A percentile compares a stretch with the other conserved stretches of the same genome.
phyloP scores from a whole-genome alignment of 371 early-diverging fungal species.

The Lichtheimia corymbifera region DNA sequence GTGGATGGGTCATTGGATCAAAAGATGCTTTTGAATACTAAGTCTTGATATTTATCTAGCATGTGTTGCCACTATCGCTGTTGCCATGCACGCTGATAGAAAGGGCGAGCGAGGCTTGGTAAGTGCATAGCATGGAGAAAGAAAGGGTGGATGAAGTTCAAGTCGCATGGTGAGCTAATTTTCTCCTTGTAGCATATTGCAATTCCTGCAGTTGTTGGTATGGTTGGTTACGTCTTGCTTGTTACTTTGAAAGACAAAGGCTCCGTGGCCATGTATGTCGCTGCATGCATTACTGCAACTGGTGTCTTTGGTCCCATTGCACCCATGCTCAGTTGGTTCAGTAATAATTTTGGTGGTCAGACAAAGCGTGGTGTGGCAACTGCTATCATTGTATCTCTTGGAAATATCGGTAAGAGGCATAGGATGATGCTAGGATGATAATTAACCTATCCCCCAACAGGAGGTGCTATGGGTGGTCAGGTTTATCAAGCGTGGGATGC shows the following conservation, averaged over 20 bases:
- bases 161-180: no score
- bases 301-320: conserved; percentile 65
- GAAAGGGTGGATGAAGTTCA: no score
- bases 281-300: conserved; percentile 52
- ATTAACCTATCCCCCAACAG: neutral
- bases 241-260: conserved; percentile 33
- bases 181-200: conserved; percentile 46
- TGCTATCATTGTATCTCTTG: conserved; percentile 61
- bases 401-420: conserved; percentile 24
- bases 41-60: conserved; percentile 19
- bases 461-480: conserved; percentile 66
- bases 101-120: conserved; percentile 55
- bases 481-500: conserved; percentile 61
- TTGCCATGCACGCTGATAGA: conserved; percentile 69
- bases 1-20: neutral
- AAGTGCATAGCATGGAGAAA: no score
- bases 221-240: conserved; percentile 66
- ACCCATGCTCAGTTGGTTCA: conserved; percentile 58
- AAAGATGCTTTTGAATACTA: neutral
- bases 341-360: conserved; percentile 64
- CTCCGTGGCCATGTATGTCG: conserved; percentile 40
- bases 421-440: neutral
- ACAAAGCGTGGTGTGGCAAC: conserved; percentile 66
- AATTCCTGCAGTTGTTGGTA: conserved; percentile 57
- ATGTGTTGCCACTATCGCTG: conserved; percentile 53